Percentiles rank a stretch among this genome's conserved stretches.
Evolutionary conservation across 2,329 filamentous ascomycete genomes (phyloP).

Genomic region (Fusarium abutilonis): DNA sequence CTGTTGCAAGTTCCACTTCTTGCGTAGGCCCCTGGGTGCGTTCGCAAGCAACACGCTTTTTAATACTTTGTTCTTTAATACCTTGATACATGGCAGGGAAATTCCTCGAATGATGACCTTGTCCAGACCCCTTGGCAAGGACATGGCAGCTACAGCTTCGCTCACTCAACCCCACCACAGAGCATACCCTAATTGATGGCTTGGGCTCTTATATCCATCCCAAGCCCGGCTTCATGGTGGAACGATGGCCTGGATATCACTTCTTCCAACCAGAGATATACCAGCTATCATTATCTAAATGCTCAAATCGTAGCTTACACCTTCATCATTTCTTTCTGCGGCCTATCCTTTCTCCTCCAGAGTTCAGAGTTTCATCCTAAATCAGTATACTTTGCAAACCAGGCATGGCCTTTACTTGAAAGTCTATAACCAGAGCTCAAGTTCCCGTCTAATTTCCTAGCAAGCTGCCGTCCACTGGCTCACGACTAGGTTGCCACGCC

Average conservation of each 20-base stretch:
- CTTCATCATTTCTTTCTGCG: slow-evolving; percentile 25
- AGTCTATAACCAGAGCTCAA: slow-evolving; percentile 3
- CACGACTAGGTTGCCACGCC: slow-evolving; percentile 7
- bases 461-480: slow-evolving; percentile 20
- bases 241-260: slow-evolving; percentile 21
- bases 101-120: slow-evolving; percentile 34
- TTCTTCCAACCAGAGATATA: slow-evolving; percentile 17
- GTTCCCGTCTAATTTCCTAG: slow-evolving; percentile 23
- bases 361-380: slow-evolving; percentile 13
- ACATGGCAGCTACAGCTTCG: slow-evolving; percentile 37
- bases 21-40: slow-evolving; percentile 38
- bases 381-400: slow-evolving; percentile 6
- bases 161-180: slow-evolving; percentile 36
- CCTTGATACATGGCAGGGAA: slow-evolving; percentile 34
- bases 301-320: slow-evolving; percentile 8
- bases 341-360: neutral
- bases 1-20: slow-evolving; percentile 37
- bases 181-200: slow-evolving; percentile 30
- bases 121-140: slow-evolving; percentile 41
- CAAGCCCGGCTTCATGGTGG: slow-evolving; percentile 29
- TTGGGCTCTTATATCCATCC: slow-evolving; percentile 44
- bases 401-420: slow-evolving; percentile 2
- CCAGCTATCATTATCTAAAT: slow-evolving; percentile 7
- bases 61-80: slow-evolving; percentile 56
- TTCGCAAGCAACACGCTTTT: slow-evolving; percentile 35